Evolutionary conservation across 768 basidiomycete species (phyloP), one percentile per base, ranked within the genome.

Genomic region (Termitomyces sp.): DNA sequence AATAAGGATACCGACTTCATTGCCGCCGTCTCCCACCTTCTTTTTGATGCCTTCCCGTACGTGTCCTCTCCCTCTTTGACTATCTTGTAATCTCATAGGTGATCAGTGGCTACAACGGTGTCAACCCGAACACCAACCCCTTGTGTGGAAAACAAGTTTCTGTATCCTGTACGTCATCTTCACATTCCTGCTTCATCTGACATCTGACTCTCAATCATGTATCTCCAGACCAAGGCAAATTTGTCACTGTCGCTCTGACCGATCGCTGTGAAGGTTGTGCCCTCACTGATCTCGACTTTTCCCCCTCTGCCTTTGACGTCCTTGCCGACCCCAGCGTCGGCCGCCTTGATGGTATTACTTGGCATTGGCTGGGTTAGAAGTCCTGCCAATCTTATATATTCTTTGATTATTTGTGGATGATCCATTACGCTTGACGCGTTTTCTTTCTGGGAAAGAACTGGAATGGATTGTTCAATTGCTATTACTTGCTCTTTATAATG

Each of bases 91-190:
- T 55, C n/a, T 57, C 22, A 56, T 26, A 13, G 18, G 44, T 53
- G 37, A 39, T 52, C 57, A 90, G 87, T 46, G 80, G 76, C 10
- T 87, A 83, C 67, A 52, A 70, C 18, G 78, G 79, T 26, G 74
- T 50, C 6, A 83, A 93, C 75, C 87, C 90, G 27, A 93, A 92
- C 69, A 65, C 61, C 55, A 92, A 94, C 74, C 89, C 91, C 34
- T 68, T 93, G 55, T 93, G 92, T 67, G 72, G 72, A 62, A 76
- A 71, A 64, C 61, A 71, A 54, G 71, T 88, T 54, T 65, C 55
- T 8, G 76, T 70, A 16, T 65, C 64, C 5, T 89, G 88, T 88
- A 71, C 68, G 78, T 71, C 5, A n/a, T 46, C 12, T 48, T 55
- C 24, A 55, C 31, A 46, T 56, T 27, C 31, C 10, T n/a, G 12